A percentile compares a stretch with the other conserved stretches of the same genome.
Conservation (phyloP, 352 stramenopile species). For the Phytophthora kernoviae region DNA sequence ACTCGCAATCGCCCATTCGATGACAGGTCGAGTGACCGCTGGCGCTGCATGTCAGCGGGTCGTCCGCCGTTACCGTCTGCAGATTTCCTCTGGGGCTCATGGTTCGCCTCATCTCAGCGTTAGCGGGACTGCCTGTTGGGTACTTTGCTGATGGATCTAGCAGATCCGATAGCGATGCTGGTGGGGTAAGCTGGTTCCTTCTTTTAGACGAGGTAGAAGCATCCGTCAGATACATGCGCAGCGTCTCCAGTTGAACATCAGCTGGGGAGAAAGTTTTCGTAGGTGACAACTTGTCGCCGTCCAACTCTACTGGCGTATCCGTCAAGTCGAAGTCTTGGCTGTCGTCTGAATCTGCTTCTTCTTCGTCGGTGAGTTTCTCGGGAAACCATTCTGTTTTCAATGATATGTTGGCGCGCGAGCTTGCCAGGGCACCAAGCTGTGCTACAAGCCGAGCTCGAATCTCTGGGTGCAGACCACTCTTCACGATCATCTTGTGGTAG, state of each 20-base stretch:
- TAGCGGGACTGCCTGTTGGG: not conserved
- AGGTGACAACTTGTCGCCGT: constrained; percentile 15
- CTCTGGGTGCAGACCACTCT: constrained; percentile 72
- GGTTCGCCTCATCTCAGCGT: constrained; percentile 8
- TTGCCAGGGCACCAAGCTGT: constrained; percentile 65
- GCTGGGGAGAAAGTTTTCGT: constrained; percentile 4
- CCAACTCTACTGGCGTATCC: constrained; percentile 12
- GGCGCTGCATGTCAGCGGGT: constrained; percentile 16
- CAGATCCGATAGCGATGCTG: constrained; percentile 42
- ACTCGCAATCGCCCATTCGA: constrained; percentile 29
- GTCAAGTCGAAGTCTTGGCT: constrained; percentile 10
- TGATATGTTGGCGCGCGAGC: constrained; percentile 58
- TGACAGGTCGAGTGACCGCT: constrained; percentile 21
- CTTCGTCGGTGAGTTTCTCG: constrained; percentile 45
- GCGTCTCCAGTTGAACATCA: constrained; percentile 49
- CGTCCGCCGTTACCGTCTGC: constrained; percentile 7
- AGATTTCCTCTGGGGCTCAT: constrained; percentile 9
- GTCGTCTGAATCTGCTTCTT: constrained; percentile 29
- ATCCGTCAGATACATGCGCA: constrained; percentile 69
- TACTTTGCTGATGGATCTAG: constrained; percentile 26
- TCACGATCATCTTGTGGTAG: constrained; percentile 73
- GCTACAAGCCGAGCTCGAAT: constrained; percentile 68
- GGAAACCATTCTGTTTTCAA: constrained; percentile 78
- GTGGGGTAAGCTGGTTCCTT: constrained; percentile 18
- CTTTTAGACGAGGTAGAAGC: constrained; percentile 29